A percentile compares a stretch with the other conserved stretches of the same genome.
Conservation (phyloP, 2,329 filamentous ascomycete genomes). For the Penicillium sp. region DNA sequence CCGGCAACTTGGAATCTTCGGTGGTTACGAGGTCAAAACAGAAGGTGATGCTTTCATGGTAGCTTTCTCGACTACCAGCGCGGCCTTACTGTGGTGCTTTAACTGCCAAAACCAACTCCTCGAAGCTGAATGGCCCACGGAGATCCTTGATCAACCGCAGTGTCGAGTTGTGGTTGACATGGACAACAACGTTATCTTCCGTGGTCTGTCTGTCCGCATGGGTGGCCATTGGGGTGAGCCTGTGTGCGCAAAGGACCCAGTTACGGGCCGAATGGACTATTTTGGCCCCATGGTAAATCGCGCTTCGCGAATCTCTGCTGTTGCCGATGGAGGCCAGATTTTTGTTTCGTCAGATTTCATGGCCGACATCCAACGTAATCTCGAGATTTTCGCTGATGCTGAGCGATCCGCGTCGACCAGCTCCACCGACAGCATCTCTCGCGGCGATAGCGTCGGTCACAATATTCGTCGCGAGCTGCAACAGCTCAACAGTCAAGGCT, state of each 20-base stretch:
- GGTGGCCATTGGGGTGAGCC: slow-evolving; percentile 94
- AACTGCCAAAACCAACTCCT: slow-evolving; percentile 84
- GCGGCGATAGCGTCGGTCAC: slow-evolving; percentile 67
- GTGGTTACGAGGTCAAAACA: slow-evolving; percentile 98
- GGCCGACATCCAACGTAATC: slow-evolving; percentile 84
- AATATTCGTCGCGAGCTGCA: slow-evolving; percentile 83
- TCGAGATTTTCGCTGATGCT: slow-evolving; percentile 85
- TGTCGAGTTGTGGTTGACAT: slow-evolving; percentile 79
- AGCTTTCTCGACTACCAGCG: slow-evolving; percentile 92
- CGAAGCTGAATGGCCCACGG: slow-evolving; percentile 86
- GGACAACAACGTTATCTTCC: slow-evolving; percentile 86
- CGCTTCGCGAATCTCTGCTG: slow-evolving; percentile 85
- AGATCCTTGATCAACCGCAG: slow-evolving; percentile 81
- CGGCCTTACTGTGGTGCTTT: slow-evolving; percentile 93
- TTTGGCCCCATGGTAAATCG: slow-evolving; percentile 99
- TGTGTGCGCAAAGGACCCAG: slow-evolving; percentile 91
- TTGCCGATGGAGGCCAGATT: slow-evolving; percentile 94
- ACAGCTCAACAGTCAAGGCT: slow-evolving; percentile 83
- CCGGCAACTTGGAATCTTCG: slow-evolving; percentile 84
- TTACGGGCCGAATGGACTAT: slow-evolving; percentile 98
- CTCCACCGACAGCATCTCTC: slow-evolving; percentile 67
- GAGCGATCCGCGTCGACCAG: slow-evolving; percentile 65
- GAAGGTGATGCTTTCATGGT: slow-evolving; percentile 99
- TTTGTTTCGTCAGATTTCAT: slow-evolving; percentile 97
- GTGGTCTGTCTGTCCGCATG: slow-evolving; percentile 92